A percentile compares a stretch with the other conserved stretches of the same genome.
These are phyloP conservation scores for Royoungia palumana DNA, from an alignment of 768 basidiomycete species.

Conservation along the genomic window DNA sequence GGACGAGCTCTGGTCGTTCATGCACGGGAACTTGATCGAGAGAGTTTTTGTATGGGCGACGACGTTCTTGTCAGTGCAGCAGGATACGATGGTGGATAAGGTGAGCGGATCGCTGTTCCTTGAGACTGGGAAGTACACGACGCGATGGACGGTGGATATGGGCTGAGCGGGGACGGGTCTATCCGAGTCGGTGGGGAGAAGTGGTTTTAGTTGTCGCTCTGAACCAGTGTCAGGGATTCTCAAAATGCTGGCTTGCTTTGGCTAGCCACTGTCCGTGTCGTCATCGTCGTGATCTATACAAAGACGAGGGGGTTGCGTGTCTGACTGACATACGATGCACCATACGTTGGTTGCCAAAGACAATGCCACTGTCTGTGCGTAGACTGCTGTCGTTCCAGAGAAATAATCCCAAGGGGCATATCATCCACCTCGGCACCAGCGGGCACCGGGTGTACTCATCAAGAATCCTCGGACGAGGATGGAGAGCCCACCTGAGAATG, in stretches of 20 bases:
- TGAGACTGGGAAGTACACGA: slow-evolving; percentile 27
- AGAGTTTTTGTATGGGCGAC: slow-evolving; percentile 38
- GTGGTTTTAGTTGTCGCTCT: slow-evolving; percentile 28
- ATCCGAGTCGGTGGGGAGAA: slow-evolving; percentile 30
- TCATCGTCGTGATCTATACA: too few relatives aligned
- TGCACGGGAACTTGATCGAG: slow-evolving; percentile 30
- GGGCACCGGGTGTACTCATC: slow-evolving; percentile 38
- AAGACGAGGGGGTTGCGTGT: too few relatives aligned
- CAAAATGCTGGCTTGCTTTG: background rate
- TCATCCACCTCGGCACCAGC: too few relatives aligned
- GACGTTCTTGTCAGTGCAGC: slow-evolving; percentile 40
- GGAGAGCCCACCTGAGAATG: slow-evolving; percentile 48
- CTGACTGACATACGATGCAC: too few relatives aligned
- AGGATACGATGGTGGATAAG: slow-evolving; percentile 37
- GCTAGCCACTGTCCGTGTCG: background rate
- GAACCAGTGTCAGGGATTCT: slow-evolving; percentile 4
- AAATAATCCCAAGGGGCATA: slow-evolving; percentile 48
- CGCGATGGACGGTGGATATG: slow-evolving; percentile 23
- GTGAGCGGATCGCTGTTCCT: slow-evolving; percentile 41
- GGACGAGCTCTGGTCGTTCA: slow-evolving; percentile 31
- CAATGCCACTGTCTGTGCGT: slow-evolving; percentile 28
- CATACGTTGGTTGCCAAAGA: slow-evolving; percentile 9
- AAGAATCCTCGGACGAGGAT: slow-evolving; percentile 49
- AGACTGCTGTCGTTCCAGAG: too few relatives aligned
- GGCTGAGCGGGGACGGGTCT: slow-evolving; percentile 31